Evolutionary conservation across 805 yeast species (phyloP).

Genomic region (Wickerhamomyces alni): DNA sequence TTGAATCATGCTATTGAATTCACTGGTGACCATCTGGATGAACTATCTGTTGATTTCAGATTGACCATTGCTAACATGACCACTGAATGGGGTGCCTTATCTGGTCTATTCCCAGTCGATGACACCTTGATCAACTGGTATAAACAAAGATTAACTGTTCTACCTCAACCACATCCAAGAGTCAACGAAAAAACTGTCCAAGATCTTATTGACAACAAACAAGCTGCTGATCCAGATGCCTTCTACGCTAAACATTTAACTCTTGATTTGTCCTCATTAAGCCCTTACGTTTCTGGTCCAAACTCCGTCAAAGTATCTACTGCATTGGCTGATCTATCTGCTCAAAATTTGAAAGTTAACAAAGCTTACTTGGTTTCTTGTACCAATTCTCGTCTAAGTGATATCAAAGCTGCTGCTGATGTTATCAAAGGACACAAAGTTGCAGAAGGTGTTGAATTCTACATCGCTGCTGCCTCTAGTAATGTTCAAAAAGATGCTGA

Average conservation of each 20-base stretch:
- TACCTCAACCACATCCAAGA: conserved; percentile 78
- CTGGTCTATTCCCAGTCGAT: conserved; percentile 98
- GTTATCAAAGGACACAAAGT: conserved; percentile 74
- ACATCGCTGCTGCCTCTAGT: conserved; percentile 96
- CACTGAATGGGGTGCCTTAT: conserved; percentile 97
- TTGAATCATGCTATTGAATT: conserved; percentile 92
- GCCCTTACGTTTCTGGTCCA: conserved; percentile 94
- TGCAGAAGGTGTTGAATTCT: conserved; percentile 88
- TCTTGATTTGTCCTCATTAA: conserved; percentile 71
- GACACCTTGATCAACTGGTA: conserved; percentile 73
- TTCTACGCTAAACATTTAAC: conserved; percentile 82
- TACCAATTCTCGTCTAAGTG: conserved; percentile 91
- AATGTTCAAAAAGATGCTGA: conserved; percentile 92
- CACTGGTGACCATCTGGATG: conserved; percentile 71
- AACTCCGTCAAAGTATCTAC: conserved; percentile 91
- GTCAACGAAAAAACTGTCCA: conserved; percentile 58
- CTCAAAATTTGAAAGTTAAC: conserved; percentile 69
- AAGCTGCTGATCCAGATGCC: conserved; percentile 66
- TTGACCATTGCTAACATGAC: conserved; percentile 96
- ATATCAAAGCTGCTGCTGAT: conserved; percentile 90
- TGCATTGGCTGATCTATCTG: conserved; percentile 68
- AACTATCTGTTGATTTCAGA: conserved; percentile 74
- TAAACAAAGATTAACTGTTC: conserved; percentile 45
- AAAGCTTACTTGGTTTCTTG: conserved; percentile 98
- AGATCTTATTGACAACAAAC: conserved; percentile 37